A percentile compares a stretch with the other conserved stretches of the same genome.
Evolutionary conservation across 352 stramenopile genomes (phyloP).

Genomic region (Globisporangium uncinulatum): DNA sequence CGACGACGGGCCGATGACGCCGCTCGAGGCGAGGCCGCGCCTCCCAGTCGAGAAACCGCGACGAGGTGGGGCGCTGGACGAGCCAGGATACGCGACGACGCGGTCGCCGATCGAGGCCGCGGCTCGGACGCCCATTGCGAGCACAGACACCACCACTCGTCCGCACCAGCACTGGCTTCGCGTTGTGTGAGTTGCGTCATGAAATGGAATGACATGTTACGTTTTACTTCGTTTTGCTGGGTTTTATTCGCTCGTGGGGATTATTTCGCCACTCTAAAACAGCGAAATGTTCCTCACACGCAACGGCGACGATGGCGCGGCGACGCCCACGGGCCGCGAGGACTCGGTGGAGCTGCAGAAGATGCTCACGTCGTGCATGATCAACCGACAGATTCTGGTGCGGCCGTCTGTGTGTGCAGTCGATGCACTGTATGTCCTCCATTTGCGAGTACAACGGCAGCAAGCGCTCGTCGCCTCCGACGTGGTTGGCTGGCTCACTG

Average conservation of each 20-base stretch:
- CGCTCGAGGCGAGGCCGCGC: background rate
- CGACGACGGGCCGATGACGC: conserved; percentile 1
- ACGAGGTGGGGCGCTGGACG: background rate
- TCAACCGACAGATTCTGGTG: conserved; percentile 79
- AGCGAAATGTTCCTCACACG: conserved; percentile 60
- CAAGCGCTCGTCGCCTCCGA: too few relatives aligned
- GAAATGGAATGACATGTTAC: too few relatives aligned
- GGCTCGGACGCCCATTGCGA: conserved; percentile 21
- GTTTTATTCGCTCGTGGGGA: too few relatives aligned
- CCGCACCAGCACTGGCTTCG: conserved; percentile 10
- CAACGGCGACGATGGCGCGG: conserved; percentile 25
- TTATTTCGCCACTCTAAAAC: too few relatives aligned
- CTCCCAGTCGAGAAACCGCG: background rate
- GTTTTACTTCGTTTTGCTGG: too few relatives aligned
- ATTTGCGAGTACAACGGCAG: conserved; percentile 1
- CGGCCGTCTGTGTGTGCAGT: background rate
- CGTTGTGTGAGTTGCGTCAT: conserved; percentile 9
- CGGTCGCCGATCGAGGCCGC: conserved; percentile 24
- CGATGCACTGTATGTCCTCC: background rate
- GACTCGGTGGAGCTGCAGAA: conserved; percentile 69
- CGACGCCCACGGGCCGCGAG: conserved; percentile 54
- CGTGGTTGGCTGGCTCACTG: too few relatives aligned
- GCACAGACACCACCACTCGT: conserved; percentile 21
- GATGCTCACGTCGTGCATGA: conserved; percentile 84
- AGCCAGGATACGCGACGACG: conserved; percentile 6